Percentiles rank a stretch among this genome's conserved stretches.
These are phyloP conservation scores for Amanita fuliginea DNA, from an alignment of 768 basidiomycete species.

Conservation along the genomic window DNA sequence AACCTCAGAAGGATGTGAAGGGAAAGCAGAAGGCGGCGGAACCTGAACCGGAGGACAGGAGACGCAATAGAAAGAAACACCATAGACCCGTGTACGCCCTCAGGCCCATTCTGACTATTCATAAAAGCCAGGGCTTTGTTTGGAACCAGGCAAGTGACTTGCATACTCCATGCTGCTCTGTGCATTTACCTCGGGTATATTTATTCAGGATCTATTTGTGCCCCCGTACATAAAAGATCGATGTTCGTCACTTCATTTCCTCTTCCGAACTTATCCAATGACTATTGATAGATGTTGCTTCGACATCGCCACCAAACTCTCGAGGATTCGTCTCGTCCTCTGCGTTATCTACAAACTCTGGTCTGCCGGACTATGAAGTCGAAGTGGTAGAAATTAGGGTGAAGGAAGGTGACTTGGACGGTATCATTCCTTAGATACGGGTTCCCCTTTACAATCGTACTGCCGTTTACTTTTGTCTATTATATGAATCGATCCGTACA, in stretches of 20 bases:
- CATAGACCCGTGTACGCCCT: slow-evolving; percentile 49
- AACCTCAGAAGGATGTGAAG: slow-evolving; percentile 52
- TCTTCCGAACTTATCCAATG: slow-evolving; percentile 1
- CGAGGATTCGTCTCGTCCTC: slow-evolving; percentile 57
- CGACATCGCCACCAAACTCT: slow-evolving; percentile 71
- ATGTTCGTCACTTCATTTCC: slow-evolving; percentile 44
- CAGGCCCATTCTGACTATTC: slow-evolving; percentile 78
- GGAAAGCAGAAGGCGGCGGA: slow-evolving; percentile 76
- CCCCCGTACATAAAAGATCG: slow-evolving; percentile 86
- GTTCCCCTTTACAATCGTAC: neutral
- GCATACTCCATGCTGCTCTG: neutral
- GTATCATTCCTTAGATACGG: slow-evolving; percentile 50
- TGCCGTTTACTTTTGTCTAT: neutral
- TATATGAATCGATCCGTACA: neutral
- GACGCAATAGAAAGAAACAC: slow-evolving; percentile 42
- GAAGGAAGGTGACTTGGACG: slow-evolving; percentile 63
- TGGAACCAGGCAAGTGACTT: slow-evolving; percentile 75
- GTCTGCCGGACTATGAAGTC: slow-evolving; percentile 67
- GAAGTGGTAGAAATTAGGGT: slow-evolving; percentile 86
- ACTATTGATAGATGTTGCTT: slow-evolving; percentile 53
- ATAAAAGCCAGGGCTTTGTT: slow-evolving; percentile 79
- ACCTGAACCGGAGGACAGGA: slow-evolving; percentile 40
- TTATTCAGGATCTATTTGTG: slow-evolving; percentile 65
- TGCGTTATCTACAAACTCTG: slow-evolving; percentile 54
- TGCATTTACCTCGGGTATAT: slow-evolving; percentile 1